Conservation (phyloP, 306 rosid genomes). For the Hippophae gyantsensis region DNA sequence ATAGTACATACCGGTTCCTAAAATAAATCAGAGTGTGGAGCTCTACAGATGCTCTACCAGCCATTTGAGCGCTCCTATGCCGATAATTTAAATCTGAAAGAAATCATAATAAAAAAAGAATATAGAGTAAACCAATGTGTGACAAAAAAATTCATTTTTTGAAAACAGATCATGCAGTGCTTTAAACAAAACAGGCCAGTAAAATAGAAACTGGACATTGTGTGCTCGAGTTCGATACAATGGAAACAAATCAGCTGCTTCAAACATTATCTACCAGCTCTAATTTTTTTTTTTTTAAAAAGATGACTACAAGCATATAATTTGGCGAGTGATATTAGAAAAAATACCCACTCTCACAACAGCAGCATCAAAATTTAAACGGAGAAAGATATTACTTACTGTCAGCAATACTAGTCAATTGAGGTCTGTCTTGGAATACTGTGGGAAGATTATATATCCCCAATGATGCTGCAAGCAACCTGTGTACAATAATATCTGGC, state of each 20-base stretch:
- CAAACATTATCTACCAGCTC: too few species aligned
- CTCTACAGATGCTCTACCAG: constrained; percentile 90
- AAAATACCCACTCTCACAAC: too few species aligned
- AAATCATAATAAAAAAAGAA: neutral
- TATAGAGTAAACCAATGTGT: too few species aligned
- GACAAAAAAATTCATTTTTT: too few species aligned
- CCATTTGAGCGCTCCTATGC: constrained; percentile 96
- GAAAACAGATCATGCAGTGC: too few species aligned
- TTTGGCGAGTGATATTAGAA: too few species aligned
- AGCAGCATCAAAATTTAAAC: neutral
- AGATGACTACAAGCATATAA: too few species aligned
- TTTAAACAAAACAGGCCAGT: too few species aligned
- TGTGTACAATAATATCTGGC: constrained; percentile 88
- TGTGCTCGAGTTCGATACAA: too few species aligned
- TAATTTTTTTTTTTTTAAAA: too few species aligned
- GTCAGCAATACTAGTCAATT: constrained; percentile 72
- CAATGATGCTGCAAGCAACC: constrained; percentile 90
- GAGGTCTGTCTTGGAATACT: constrained; percentile 64
- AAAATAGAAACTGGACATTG: too few species aligned
- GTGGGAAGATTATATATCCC: constrained; percentile 68
- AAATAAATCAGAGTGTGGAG: constrained; percentile 75
- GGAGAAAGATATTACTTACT: constrained; percentile 43
- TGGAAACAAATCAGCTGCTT: too few species aligned
- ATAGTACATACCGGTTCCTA: constrained; percentile 50
- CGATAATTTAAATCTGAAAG: constrained; percentile 84